Conservation (phyloP, 2,329 filamentous ascomycete species). For the Sclerotinia minor region DNA sequence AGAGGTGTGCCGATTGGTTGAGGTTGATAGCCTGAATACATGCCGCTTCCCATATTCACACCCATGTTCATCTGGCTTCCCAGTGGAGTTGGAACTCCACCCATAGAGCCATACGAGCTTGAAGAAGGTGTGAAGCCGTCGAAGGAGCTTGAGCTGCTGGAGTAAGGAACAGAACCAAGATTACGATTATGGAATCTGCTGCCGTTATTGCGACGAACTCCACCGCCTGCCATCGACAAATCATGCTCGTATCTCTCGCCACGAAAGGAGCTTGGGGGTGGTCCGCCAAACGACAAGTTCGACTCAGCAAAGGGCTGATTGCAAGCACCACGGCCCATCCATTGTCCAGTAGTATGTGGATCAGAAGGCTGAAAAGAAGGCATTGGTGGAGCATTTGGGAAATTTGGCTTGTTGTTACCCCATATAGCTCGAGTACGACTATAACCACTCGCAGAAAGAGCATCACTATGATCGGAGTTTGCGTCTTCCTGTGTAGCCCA, state of each 20-base stretch:
- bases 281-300: conserved; percentile 35
- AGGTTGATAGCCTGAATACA: conserved; percentile 47
- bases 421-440: conserved; percentile 58
- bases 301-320: conserved; percentile 40
- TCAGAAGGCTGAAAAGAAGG: conserved; percentile 39
- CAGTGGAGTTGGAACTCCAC: conserved; percentile 32
- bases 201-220: conserved; percentile 35
- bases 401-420: conserved; percentile 50
- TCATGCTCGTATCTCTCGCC: conserved; percentile 40
- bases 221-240: conserved; percentile 36
- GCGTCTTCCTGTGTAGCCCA: conserved; percentile 57
- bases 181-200: conserved; percentile 39
- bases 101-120: conserved; percentile 38
- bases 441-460: conserved; percentile 52
- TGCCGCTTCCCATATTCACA: conserved; percentile 30
- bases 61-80: conserved; percentile 32
- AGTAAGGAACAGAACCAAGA: conserved; percentile 36
- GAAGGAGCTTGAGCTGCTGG: conserved; percentile 41
- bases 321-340: conserved; percentile 47
- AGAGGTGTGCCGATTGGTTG: conserved; percentile 64
- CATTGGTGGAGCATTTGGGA: conserved; percentile 34
- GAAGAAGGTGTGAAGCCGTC: conserved; percentile 40
- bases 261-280: conserved; percentile 36
- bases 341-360: conserved; percentile 46
- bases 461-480: conserved; percentile 58